Evolutionary conservation across 805 yeast species (phyloP).

Genomic region (Geotrichum ghanense): DNA sequence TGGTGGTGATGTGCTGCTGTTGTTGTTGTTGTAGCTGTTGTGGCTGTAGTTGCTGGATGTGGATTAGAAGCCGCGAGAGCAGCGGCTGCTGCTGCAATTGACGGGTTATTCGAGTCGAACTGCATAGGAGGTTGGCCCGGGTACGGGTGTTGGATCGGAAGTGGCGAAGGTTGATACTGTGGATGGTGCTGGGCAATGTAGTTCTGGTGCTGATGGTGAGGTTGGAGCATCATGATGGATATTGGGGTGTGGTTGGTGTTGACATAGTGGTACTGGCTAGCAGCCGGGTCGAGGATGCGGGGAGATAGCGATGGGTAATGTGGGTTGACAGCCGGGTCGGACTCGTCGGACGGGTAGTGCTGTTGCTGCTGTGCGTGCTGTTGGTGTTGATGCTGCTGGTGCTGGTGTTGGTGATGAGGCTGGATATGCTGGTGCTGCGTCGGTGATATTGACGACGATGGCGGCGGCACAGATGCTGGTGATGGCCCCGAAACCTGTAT

Average conservation of each 20-base stretch:
- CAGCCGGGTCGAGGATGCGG: not conserved
- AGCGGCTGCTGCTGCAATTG: no score
- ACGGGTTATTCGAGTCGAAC: not conserved
- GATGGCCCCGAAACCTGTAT: no score
- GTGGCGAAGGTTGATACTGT: not conserved
- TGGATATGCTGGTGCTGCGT: no score
- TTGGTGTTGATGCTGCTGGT: not conserved
- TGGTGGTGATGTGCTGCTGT: not conserved
- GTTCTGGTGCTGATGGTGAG: not conserved
- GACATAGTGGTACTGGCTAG: not conserved
- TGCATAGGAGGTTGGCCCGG: not conserved
- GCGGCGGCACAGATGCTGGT: no score
- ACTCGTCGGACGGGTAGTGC: not conserved
- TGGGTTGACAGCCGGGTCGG: not conserved
- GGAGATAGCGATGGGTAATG: not conserved
- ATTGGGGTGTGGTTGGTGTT: not conserved
- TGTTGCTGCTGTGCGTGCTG: not conserved
- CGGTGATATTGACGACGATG: no score
- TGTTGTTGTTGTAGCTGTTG: not conserved
- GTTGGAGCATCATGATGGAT: slow-evolving; percentile 2
- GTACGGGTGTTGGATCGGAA: not conserved
- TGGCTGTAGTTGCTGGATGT: not conserved
- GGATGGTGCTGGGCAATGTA: not conserved
- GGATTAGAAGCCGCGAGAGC: not conserved
- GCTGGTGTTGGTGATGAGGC: no score